These are phyloP conservation scores for Podosphaera xanthii DNA, from an alignment of 2,329 filamentous ascomycete genomes.

Conservation along the genomic window DNA sequence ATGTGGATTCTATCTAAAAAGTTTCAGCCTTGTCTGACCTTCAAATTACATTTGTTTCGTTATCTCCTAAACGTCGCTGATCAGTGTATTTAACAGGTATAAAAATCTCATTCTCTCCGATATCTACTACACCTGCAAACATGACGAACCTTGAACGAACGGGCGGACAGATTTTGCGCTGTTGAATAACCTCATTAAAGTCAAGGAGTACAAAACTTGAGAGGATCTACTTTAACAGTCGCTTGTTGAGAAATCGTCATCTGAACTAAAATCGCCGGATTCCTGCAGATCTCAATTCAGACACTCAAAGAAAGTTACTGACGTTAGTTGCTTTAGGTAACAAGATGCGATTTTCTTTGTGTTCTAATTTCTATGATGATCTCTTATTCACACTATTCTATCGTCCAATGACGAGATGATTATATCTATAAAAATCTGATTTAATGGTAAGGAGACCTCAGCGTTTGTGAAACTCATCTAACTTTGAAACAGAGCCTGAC, in stretches of 20 bases:
- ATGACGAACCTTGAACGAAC: constrained; percentile 25
- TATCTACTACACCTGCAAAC: not conserved
- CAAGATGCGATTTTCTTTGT: not conserved
- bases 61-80: constrained; percentile 4
- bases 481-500: not conserved
- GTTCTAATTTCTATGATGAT: constrained; percentile 18
- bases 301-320: not conserved
- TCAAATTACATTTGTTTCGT: constrained; percentile 2
- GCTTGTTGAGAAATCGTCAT: constrained; percentile 23
- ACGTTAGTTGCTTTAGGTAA: constrained; percentile 4
- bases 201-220: constrained; percentile 21
- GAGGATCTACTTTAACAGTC: constrained; percentile 14
- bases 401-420: constrained; percentile 15
- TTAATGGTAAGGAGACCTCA: constrained; percentile 18
- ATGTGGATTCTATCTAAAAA: constrained; percentile 18
- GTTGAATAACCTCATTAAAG: constrained; percentile 17
- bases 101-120: not conserved
- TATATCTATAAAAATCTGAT: constrained; percentile 21
- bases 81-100: constrained; percentile 4
- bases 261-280: constrained; percentile 15
- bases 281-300: not conserved
- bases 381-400: constrained; percentile 23
- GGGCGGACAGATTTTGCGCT: constrained; percentile 22
- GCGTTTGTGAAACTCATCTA: not conserved
- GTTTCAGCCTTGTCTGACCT: constrained; percentile 25